Evolutionary conservation across 352 stramenopile species (phyloP).

Genomic region (Pythium apleroticum): DNA sequence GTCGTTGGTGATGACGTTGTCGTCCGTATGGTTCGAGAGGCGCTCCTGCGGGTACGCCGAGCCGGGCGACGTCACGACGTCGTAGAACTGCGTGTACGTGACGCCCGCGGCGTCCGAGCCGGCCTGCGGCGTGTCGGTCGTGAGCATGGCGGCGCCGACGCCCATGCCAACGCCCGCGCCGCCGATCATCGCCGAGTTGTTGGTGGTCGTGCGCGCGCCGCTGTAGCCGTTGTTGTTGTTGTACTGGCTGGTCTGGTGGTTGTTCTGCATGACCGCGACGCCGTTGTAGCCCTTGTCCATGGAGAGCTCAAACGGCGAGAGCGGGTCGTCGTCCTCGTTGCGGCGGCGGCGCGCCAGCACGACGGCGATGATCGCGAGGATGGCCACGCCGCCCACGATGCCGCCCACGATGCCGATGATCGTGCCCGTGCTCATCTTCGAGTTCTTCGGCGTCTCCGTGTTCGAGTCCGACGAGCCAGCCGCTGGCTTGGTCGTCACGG

Average conservation of each 20-base stretch:
- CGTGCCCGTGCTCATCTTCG: constrained; percentile 67
- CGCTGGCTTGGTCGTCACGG: constrained; percentile 13
- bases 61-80: constrained; percentile 63
- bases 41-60: constrained; percentile 28
- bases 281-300: constrained; percentile 81
- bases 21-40: constrained; percentile 31
- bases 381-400: constrained; percentile 57
- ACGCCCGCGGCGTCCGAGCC: constrained; percentile 47
- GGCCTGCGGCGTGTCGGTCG: constrained; percentile 39
- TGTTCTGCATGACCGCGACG: constrained; percentile 29
- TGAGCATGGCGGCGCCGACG: constrained; percentile 31
- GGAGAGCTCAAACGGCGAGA: constrained; percentile 82
- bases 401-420: constrained; percentile 69
- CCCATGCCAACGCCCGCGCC: constrained; percentile 23
- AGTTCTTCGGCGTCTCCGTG: constrained; percentile 24
- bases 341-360: constrained; percentile 51
- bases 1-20: constrained; percentile 33
- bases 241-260: constrained; percentile 33
- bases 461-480: constrained; percentile 8
- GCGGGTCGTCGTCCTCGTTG: constrained; percentile 66
- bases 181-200: constrained; percentile 15
- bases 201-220: constrained; percentile 7
- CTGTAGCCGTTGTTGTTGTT: constrained; percentile 23
- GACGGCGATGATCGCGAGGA: constrained; percentile 61
- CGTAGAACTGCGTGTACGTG: constrained; percentile 76